Base-by-base conservation (phyloP, 2,329 filamentous ascomycete genomes). In the Grosmannia serpens region DNA sequence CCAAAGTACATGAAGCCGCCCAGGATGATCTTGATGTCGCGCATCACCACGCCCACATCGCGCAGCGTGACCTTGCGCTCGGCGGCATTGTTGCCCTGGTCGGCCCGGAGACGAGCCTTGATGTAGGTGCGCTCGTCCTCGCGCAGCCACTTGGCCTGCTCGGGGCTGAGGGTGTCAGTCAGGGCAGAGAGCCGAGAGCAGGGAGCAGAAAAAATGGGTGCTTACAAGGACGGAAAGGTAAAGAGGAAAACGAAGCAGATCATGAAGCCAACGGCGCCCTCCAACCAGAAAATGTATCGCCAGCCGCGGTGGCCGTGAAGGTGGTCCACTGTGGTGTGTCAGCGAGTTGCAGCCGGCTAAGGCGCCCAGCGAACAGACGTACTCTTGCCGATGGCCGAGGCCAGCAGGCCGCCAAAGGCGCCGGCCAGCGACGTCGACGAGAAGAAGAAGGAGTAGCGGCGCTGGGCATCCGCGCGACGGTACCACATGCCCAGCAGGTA, bases 381-480 rank as follows among this genome's bases (percentile, higher is more conserved):
- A 72, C 70, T 91, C 67, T 94, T 89, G n/a, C 89, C 89, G 62
- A 96, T 95, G 0, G 86, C 91, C 1, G 84, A 86, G 1, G 91
- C 91, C 5, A 96, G 78, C 1, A 96, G 79, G 2, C 91, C 91
- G 50, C 89, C 91, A 66, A 96, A 96, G 0, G 90, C 88, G 35
- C 88, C 88, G 1, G 88, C 88, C 4, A 92, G 75, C 0, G 86
- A 88, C 0, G 88, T 91, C 31, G 81, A 89, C 67, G 82, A 85
- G 77, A 97, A 97, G 78, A 97, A 97, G 76, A 97, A 91, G 20
- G 86, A 88, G 73, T 91, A 96, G 33, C 94, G 85, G 67, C 90
- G 89, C 72, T 97, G 92, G 2, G 91, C 90, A 73, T 97, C 94
- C 51, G 78, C 77, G 60, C 92, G 84, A 60, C 86, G 85, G 66